phyloP scores from a whole-genome alignment of 805 yeast species.

The Saccharomycopsis microspora region DNA sequence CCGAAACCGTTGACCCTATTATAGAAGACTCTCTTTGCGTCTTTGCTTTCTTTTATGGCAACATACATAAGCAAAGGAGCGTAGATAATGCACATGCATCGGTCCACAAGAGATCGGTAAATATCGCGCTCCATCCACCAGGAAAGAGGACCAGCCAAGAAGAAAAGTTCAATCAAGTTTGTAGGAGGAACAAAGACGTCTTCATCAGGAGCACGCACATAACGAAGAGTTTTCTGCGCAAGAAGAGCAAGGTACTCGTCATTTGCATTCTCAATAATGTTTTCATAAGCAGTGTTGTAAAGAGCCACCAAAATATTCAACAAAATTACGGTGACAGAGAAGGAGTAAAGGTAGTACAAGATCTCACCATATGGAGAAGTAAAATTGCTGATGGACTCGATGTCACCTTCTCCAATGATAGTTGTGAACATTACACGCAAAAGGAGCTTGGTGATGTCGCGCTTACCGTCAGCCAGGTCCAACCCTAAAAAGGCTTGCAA shows the following conservation, averaged over 20 bases:
- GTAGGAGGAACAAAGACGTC: constrained; percentile 80
- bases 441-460: constrained; percentile 60
- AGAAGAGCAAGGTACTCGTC: constrained; percentile 79
- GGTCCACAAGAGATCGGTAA: constrained; percentile 33
- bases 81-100: constrained; percentile 43
- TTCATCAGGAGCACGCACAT: constrained; percentile 81
- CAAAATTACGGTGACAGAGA: constrained; percentile 62
- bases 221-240: constrained; percentile 74
- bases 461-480: constrained; percentile 78
- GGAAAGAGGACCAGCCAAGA: constrained; percentile 30
- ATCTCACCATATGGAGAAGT: constrained; percentile 83
- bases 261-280: constrained; percentile 70
- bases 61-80: constrained; percentile 43
- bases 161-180: constrained; percentile 54
- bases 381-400: constrained; percentile 55
- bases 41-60: constrained; percentile 43
- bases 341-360: constrained; percentile 66
- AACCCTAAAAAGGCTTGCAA: constrained; percentile 79
- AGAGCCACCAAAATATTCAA: constrained; percentile 78
- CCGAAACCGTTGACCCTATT: constrained; percentile 27
- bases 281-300: constrained; percentile 74
- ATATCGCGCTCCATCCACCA: constrained; percentile 24
- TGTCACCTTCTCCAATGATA: constrained; percentile 64
- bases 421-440: constrained; percentile 57
- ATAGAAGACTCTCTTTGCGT: constrained; percentile 37